A percentile compares a stretch with the other conserved stretches of the same genome.
phyloP scores from a whole-genome alignment of 2,329 filamentous ascomycete genomes.

The Botrytis squamosa region DNA sequence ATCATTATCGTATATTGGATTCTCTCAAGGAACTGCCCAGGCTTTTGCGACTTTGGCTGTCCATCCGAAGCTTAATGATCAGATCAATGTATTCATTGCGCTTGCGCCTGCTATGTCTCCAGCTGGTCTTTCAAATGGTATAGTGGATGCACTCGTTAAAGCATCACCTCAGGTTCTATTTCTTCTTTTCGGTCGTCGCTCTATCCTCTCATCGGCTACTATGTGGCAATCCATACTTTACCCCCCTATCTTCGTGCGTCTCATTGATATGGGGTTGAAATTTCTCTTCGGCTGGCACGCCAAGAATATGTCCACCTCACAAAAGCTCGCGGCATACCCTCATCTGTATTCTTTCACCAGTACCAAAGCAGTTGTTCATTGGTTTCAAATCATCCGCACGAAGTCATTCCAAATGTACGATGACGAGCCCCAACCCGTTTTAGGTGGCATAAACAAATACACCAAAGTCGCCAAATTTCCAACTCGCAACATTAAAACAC shows the following conservation, averaged over 20 bases:
- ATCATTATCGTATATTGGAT: conserved; percentile 92
- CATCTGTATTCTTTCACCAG: conserved; percentile 96
- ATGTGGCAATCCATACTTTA: conserved; percentile 98
- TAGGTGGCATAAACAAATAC: conserved; percentile 73
- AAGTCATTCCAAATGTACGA: conserved; percentile 98
- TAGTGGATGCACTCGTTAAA: conserved; percentile 91
- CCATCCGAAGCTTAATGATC: conserved; percentile 85
- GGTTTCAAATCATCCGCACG: conserved; percentile 98
- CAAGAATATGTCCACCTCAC: conserved; percentile 76
- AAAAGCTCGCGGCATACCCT: conserved; percentile 93
- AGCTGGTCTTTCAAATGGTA: conserved; percentile 80
- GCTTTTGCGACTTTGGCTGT: conserved; percentile 92
- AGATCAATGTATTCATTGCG: conserved; percentile 94
- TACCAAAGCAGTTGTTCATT: conserved; percentile 95
- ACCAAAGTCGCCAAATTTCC: conserved; percentile 97
- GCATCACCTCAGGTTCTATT: conserved; percentile 90
- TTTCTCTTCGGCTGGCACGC: conserved; percentile 91
- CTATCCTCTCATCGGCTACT: conserved; percentile 86
- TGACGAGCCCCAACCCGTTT: conserved; percentile 79
- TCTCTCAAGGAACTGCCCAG: conserved; percentile 95
- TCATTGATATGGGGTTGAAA: conserved; percentile 77
- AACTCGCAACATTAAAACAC: conserved; percentile 94
- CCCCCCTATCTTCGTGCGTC: conserved; percentile 84
- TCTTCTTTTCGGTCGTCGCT: conserved; percentile 86
- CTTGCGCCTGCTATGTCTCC: conserved; percentile 96